Base-by-base conservation (phyloP, 768 basidiomycete species). In the Cyclocybe cylindracea region DNA sequence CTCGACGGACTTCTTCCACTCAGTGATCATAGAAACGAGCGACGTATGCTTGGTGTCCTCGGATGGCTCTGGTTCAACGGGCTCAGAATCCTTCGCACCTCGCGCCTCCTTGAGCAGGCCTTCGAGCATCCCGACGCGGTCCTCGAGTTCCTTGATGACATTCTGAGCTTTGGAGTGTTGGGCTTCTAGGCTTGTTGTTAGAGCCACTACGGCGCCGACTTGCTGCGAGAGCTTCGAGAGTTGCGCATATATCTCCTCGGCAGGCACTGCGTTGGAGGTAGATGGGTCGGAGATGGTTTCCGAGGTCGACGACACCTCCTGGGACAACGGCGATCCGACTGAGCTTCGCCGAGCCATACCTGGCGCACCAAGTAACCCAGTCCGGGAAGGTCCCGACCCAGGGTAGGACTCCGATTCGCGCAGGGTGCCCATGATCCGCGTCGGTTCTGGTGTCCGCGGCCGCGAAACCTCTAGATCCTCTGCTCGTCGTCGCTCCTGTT, bases 391-490 rank as follows among this genome's bases (percentile, higher is more conserved):
- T 24, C 24, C 24, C 24, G 24, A 24, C 8, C 40, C 32, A 9
- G n/a, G 16, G 50, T 54, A 65, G 36, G 40, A 51, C 58, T 61
- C 65, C 35, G 54, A 60, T 48, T 58, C 63, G 53, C 57, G 60
- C 57, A 70, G 54, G 66, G 78, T 71, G 10, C 24, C 24, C 24
- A 24, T 24, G 11, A 74, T 56, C 10, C 62, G 61, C 32, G 81
- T 83, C 4, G 91, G 92, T 62, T 94, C 92, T 0, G 91, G 92
- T 5, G 93, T 94, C 6, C 79, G 76, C 3, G 91, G 91, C 38
- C 91, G 77, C 2, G 85, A 87, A 16, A 86, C 58, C 5, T 59
- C 60, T 0, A 66, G 55, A 29, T 66, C 65, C 39, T 64, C 63
- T 43, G 32, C 33, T 32, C 58, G 57, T 45, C 60, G 73, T 51